Conservation (phyloP, 805 yeast genomes). For the Candida khao-thaluensis region DNA sequence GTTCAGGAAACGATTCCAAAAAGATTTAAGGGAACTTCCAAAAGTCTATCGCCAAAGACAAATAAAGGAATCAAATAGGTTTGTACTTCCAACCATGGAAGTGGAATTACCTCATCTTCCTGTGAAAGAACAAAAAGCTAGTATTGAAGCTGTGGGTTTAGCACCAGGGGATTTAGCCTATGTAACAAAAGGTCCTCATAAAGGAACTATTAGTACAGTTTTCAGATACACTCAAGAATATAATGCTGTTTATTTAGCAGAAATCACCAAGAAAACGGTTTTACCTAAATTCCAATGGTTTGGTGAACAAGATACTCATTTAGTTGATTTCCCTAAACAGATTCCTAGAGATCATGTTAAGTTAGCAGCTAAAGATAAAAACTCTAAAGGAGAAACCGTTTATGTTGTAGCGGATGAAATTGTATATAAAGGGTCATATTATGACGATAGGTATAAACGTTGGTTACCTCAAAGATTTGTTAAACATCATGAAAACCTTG, state of each 20-base stretch:
- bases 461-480: slow-evolving; percentile 79
- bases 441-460: slow-evolving; percentile 68
- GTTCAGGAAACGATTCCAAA: slow-evolving; percentile 25
- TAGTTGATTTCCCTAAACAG: slow-evolving; percentile 65
- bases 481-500: slow-evolving; percentile 61
- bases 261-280: slow-evolving; percentile 62
- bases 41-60: slow-evolving; percentile 28
- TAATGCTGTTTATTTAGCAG: slow-evolving; percentile 65
- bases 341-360: slow-evolving; percentile 61
- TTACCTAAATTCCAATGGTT: slow-evolving; percentile 75
- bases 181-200: slow-evolving; percentile 63
- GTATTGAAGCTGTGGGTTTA: slow-evolving; percentile 56
- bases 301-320: slow-evolving; percentile 68
- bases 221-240: slow-evolving; percentile 56
- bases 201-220: slow-evolving; percentile 74
- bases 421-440: slow-evolving; percentile 65
- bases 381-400: slow-evolving; percentile 59
- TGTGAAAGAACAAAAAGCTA: slow-evolving; percentile 35
- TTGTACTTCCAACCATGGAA: slow-evolving; percentile 37
- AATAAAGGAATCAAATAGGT: slow-evolving; percentile 21
- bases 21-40: slow-evolving; percentile 34
- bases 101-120: slow-evolving; percentile 21
- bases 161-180: slow-evolving; percentile 78
- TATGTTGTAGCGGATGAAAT: slow-evolving; percentile 80
- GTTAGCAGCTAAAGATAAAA: slow-evolving; percentile 74